Base-by-base conservation (phyloP, 306 rosid species). In the Vigna angularis region DNA sequence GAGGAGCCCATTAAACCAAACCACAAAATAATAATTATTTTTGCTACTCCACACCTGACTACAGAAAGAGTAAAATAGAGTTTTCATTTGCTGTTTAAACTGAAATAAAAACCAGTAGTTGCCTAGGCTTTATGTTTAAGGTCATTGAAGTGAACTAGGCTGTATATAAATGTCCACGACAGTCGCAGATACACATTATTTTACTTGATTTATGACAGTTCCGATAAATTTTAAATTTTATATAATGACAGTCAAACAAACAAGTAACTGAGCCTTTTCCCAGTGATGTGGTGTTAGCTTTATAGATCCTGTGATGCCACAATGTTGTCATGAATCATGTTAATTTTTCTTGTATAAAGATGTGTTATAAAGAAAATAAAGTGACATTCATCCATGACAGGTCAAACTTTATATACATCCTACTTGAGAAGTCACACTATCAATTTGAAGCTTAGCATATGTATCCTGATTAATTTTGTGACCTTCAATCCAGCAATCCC, bases 41-140 rank as follows among this genome's bases (percentile, higher is more conserved):
- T 70, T 81, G 70, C 61, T 77, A 62, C 34, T 73, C 13, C 50
- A 20, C 20, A 14, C 81, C 57, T 49, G 59, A 63, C 22, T 67
- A 62, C 44, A 67, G 15, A 74, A 85, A 66, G 30, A 77, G 62
- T 74, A 70, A 45, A 61, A 11, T 77, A 26, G 14, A 51, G 57
- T 72, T 42, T 62, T 76, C 75, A 51, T 73, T 58, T 32, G 18
- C 59, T 32, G 51, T 66, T 65, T 20, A 42, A 65, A 40, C 42
- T 50, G 30, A 64, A 62, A 45, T 66, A 44, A 80, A 55, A 75
- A 51, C 61, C 57, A 61, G 45, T 63, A 69, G 28, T 59, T 38
- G 49, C 5, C 50, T n/a, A 66, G 56, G 53, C 64, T 52, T 48
- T 49, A 48, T 38, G 66, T n/a, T 66, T 50, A 81, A 34, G 49